A percentile compares a stretch with the other conserved stretches of the same genome.
Evolutionary conservation across 257 asterid species (phyloP).

Genomic region (Fraxinus cuspidata): DNA sequence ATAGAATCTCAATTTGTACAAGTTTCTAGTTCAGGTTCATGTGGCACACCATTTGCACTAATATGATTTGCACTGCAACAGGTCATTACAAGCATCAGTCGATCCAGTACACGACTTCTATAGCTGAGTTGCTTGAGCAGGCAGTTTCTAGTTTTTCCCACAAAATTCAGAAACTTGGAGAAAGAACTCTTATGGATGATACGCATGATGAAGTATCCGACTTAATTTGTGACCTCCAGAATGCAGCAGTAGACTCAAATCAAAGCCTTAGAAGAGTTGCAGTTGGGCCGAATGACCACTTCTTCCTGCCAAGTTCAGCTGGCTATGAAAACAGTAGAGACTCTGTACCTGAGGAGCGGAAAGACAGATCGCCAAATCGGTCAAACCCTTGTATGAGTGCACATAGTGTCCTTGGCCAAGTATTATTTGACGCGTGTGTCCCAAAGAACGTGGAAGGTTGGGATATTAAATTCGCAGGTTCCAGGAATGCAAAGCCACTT

Average conservation of each 20-base stretch:
- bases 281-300: constrained; percentile 73
- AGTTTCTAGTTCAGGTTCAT: not conserved
- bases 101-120: constrained; percentile 50
- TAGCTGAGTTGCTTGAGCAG: constrained; percentile 59
- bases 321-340: constrained; percentile 48
- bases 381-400: constrained; percentile 61
- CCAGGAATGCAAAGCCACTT: constrained; percentile 66
- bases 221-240: constrained; percentile 86
- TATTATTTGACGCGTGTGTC: constrained; percentile 80
- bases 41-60: constrained; percentile 1
- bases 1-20: not conserved
- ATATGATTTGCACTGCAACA: constrained; percentile 29
- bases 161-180: constrained; percentile 65
- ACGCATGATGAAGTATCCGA: constrained; percentile 58
- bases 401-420: constrained; percentile 75
- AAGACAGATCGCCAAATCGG: constrained; percentile 48
- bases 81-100: constrained; percentile 59
- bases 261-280: constrained; percentile 85
- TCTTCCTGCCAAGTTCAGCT: constrained; percentile 74
- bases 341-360: constrained; percentile 43
- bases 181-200: constrained; percentile 46
- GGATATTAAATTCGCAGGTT: constrained; percentile 77
- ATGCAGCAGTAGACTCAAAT: constrained; percentile 79
- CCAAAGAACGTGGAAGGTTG: constrained; percentile 89
- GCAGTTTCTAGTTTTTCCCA: constrained; percentile 55